A percentile compares a stretch with the other conserved stretches of the same genome.
phyloP scores from a whole-genome alignment of 164 flowering plant genomes.

The Sextonia rubra region DNA sequence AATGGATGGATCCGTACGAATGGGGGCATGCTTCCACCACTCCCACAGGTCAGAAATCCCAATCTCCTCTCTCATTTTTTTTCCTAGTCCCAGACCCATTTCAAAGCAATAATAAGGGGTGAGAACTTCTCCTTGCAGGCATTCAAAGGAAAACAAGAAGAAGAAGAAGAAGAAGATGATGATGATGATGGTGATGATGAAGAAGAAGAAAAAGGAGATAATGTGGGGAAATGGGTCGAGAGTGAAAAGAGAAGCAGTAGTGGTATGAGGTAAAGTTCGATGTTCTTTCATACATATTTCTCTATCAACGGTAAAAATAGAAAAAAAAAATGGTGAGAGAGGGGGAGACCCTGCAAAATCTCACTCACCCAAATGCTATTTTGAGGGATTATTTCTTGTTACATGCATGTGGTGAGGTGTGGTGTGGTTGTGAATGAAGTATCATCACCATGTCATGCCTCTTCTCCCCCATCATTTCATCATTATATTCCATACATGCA shows the following conservation, averaged over 20 bases:
- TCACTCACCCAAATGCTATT: conserved; percentile 1
- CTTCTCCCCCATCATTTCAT: too few species aligned
- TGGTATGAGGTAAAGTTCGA: background rate
- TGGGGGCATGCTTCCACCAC: background rate
- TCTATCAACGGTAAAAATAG: background rate
- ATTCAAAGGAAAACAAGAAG: background rate
- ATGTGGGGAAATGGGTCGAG: background rate
- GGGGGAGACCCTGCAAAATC: background rate
- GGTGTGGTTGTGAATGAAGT: background rate
- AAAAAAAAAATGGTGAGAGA: too few species aligned
- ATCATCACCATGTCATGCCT: background rate
- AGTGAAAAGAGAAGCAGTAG: background rate
- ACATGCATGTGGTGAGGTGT: background rate
- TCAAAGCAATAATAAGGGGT: background rate
- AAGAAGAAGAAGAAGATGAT: background rate
- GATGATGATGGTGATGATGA: background rate
- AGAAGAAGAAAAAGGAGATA: background rate
- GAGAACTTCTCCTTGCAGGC: background rate
- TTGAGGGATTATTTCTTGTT: background rate
- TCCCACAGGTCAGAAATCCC: background rate
- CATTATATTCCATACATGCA: conserved; percentile 11
- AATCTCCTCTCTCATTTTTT: background rate
- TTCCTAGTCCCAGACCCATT: background rate
- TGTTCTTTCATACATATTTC: background rate
- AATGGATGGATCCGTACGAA: background rate